Percentiles rank a stretch among this genome's conserved stretches.
Conservation (phyloP, 2,329 filamentous ascomycete genomes). For the Botrytis squamosa region DNA sequence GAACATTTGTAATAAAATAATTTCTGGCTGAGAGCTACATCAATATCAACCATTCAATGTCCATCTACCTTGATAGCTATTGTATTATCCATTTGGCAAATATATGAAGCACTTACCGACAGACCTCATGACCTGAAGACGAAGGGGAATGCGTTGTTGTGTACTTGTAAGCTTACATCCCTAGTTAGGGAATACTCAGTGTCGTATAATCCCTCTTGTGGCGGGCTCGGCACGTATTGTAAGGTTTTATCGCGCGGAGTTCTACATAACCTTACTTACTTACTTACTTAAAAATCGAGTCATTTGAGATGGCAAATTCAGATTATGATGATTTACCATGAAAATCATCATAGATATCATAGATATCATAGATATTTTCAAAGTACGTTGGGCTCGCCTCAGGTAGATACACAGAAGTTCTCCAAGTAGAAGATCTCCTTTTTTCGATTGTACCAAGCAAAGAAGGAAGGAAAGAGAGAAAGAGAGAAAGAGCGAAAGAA, state of each 20-base stretch:
- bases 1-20: background rate
- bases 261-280: background rate
- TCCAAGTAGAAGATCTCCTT: background rate
- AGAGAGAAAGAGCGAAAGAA: background rate
- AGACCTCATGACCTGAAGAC: background rate
- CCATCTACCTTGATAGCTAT: background rate
- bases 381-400: background rate
- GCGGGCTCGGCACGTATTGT: background rate
- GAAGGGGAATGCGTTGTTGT: background rate
- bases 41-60: background rate
- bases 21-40: background rate
- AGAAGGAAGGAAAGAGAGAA: slow-evolving; percentile 1
- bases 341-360: background rate
- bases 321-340: background rate
- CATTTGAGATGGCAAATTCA: background rate
- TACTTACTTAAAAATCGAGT: background rate
- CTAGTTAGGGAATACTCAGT: background rate
- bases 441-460: background rate
- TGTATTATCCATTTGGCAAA: background rate
- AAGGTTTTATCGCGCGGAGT: background rate
- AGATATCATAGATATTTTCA: too few species aligned
- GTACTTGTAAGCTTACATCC: background rate
- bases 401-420: background rate
- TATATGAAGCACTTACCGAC: background rate
- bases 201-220: background rate